A percentile compares a stretch with the other conserved stretches of the same genome.
These are phyloP conservation scores for Viola odorata DNA, from an alignment of 345 rosid species.

Conservation along the genomic window DNA sequence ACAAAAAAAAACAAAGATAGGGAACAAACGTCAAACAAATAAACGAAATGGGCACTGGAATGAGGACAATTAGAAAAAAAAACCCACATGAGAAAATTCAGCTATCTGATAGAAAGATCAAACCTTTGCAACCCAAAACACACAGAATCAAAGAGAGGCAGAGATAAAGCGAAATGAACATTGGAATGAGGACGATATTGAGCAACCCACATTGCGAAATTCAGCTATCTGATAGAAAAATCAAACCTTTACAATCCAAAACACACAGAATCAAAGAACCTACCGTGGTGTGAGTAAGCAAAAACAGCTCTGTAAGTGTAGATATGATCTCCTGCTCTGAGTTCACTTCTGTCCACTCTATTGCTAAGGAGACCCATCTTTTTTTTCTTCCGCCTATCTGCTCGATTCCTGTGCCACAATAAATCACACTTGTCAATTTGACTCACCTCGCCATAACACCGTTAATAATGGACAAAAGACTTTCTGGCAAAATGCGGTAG, in stretches of 20 bases:
- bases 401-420: background rate
- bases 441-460: background rate
- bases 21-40: background rate
- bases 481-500: constrained; percentile 17
- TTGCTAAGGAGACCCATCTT: constrained; percentile 83
- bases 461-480: background rate
- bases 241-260: background rate
- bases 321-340: constrained; percentile 88
- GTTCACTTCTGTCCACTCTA: constrained; percentile 64
- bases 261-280: constrained; percentile 6
- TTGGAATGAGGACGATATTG: background rate
- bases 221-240: no score
- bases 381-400: constrained; percentile 4
- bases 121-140: background rate
- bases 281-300: constrained; percentile 96
- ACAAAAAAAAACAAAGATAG: background rate
- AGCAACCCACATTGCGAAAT: constrained; percentile 20
- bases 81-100: constrained; percentile 20
- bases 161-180: constrained; percentile 1
- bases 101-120: no score
- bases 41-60: background rate
- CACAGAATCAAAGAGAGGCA: constrained; percentile 6
- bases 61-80: background rate
- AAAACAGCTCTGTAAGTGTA: constrained; percentile 95
- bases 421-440: background rate